Evolutionary conservation across 768 basidiomycete species (phyloP).

Genomic region (Agaricus sinodeliciosus): DNA sequence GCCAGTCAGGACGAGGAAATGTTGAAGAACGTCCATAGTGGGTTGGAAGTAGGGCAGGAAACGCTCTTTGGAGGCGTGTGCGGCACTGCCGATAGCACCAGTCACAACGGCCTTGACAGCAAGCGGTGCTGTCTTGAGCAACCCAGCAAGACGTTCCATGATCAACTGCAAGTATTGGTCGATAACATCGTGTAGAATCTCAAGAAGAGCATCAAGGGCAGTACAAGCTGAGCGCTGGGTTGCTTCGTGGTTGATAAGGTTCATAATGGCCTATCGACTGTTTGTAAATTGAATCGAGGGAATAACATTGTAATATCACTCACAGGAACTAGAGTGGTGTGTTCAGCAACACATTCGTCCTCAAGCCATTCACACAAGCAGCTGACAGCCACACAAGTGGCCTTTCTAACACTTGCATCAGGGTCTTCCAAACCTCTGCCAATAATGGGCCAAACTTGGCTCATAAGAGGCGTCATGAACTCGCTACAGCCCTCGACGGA

Average conservation of each 20-base stretch:
- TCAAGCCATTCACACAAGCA: conserved; percentile 97
- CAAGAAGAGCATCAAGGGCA: conserved; percentile 92
- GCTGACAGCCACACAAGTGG: conserved; percentile 92
- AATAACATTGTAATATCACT: conserved; percentile 16
- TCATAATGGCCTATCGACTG: conserved; percentile 70
- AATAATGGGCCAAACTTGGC: conserved; percentile 89
- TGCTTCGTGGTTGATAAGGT: conserved; percentile 75
- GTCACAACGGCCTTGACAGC: conserved; percentile 91
- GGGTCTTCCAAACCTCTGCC: conserved; percentile 81
- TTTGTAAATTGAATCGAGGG: conserved; percentile 6
- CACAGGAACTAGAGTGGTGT: conserved; percentile 81
- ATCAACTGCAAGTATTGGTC: conserved; percentile 88
- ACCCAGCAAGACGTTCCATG: conserved; percentile 86
- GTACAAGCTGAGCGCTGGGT: conserved; percentile 95
- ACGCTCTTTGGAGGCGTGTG: conserved; percentile 87
- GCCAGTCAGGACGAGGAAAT: conserved; percentile 78
- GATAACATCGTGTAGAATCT: conserved; percentile 87
- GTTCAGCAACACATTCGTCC: conserved; percentile 83
- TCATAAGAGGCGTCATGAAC: conserved; percentile 92
- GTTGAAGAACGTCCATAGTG: conserved; percentile 82
- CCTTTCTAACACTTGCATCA: conserved; percentile 85
- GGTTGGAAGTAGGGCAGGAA: conserved; percentile 94
- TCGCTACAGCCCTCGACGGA: conserved; percentile 97
- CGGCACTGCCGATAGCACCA: conserved; percentile 96
- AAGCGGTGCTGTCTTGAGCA: conserved; percentile 84